These are phyloP conservation scores for Prinsepia uniflora DNA, from an alignment of 306 rosid species.

Conservation along the genomic window DNA sequence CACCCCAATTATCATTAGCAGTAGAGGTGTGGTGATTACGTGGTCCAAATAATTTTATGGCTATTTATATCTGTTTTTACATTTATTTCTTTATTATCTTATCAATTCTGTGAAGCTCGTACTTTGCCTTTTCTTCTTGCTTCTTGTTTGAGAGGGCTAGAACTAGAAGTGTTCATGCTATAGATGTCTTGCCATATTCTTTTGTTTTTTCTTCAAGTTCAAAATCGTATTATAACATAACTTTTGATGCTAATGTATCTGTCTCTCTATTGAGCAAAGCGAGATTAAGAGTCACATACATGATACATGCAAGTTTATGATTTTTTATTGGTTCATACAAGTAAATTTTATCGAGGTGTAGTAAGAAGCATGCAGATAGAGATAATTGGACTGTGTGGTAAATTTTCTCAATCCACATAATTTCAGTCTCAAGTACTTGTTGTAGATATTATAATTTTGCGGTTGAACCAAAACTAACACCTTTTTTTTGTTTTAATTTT, in stretches of 20 bases:
- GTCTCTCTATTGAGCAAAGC: not conserved
- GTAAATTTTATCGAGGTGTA: not conserved
- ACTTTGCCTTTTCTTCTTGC: not conserved
- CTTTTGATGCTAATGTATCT: not conserved
- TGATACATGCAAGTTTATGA: not conserved
- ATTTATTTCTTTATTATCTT: not conserved
- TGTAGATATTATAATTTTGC: not conserved
- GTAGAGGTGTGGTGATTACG: not conserved
- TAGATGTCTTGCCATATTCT: not conserved
- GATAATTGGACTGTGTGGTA: not conserved
- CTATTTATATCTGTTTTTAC: not conserved
- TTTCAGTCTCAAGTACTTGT: not conserved
- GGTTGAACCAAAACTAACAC: constrained; percentile 1
- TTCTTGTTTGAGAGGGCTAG: not conserved
- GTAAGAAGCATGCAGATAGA: not conserved
- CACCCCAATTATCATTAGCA: not conserved
- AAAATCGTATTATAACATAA: not conserved
- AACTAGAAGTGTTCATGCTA: not conserved
- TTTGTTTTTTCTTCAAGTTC: not conserved
- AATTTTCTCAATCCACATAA: not conserved
- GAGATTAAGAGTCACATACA: not conserved
- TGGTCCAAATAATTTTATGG: not conserved
- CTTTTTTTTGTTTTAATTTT: not conserved
- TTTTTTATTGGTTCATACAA: not conserved
- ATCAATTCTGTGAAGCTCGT: not conserved